These are phyloP conservation scores for Boletus bicolor DNA, from an alignment of 768 basidiomycete genomes.

Conservation along the genomic window DNA sequence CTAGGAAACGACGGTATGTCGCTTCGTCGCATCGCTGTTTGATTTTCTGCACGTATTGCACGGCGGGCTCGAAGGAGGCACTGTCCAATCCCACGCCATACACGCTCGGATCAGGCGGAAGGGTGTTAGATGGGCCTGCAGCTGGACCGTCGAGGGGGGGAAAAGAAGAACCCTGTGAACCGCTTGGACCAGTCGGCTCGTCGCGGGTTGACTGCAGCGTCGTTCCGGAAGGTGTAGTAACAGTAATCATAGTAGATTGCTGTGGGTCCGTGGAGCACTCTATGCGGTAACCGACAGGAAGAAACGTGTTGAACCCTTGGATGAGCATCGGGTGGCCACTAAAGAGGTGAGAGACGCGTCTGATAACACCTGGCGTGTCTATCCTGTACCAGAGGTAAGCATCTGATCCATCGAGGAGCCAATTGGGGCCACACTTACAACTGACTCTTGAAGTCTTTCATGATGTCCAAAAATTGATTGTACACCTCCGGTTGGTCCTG, in stretches of 20 bases:
- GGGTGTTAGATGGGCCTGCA: slow-evolving; percentile 2
- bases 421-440: slow-evolving; percentile 33
- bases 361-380: slow-evolving; percentile 96
- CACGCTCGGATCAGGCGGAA: slow-evolving; percentile 21
- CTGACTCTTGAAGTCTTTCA: slow-evolving; percentile 76
- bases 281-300: slow-evolving; percentile 92
- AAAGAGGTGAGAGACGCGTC: slow-evolving; percentile 91
- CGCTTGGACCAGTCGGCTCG: slow-evolving; percentile 38
- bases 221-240: slow-evolving; percentile 72
- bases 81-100: slow-evolving; percentile 37
- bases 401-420: neutral
- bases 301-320: slow-evolving; percentile 97
- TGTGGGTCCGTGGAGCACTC: slow-evolving; percentile 68
- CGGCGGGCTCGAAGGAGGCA: slow-evolving; percentile 68
- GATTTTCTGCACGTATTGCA: slow-evolving; percentile 96
- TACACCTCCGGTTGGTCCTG: slow-evolving; percentile 59
- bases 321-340: slow-evolving; percentile 87
- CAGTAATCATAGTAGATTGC: slow-evolving; percentile 67
- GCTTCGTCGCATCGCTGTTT: slow-evolving; percentile 91
- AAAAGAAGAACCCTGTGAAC: slow-evolving; percentile 38
- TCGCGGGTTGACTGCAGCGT: slow-evolving; percentile 53
- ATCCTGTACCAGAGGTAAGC: slow-evolving; percentile 52
- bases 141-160: slow-evolving; percentile 18
- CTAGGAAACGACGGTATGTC: slow-evolving; percentile 76
- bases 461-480: slow-evolving; percentile 62